Conservation (phyloP, 148 eudicot species). For the Silene conica region DNA sequence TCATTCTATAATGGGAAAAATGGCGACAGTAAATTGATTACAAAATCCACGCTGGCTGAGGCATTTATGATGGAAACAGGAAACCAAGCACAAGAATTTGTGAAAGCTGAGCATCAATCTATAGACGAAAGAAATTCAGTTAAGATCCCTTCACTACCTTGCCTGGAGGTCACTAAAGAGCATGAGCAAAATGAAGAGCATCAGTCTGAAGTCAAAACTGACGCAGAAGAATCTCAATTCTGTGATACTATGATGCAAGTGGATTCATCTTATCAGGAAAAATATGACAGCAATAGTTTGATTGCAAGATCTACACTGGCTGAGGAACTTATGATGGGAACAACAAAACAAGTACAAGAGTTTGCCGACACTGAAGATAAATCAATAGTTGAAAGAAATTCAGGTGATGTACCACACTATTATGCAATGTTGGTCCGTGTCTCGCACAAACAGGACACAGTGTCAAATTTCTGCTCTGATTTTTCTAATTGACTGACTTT, state of each 20-base stretch:
- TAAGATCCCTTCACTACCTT: not conserved
- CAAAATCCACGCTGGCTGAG: conserved; percentile 12
- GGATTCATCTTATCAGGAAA: conserved; percentile 7
- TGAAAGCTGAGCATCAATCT: conserved; percentile 1
- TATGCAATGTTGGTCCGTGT: conserved; percentile 3
- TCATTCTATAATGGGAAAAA: not conserved
- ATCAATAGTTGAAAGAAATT: conserved; percentile 10
- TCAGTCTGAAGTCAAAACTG: conserved; percentile 14
- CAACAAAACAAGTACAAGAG: conserved; percentile 12
- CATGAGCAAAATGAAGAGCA: conserved; percentile 26
- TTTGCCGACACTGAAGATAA: not conserved
- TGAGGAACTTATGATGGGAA: conserved; percentile 11
- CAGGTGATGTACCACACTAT: conserved; percentile 18
- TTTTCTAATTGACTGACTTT: not conserved
- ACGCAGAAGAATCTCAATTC: not conserved
- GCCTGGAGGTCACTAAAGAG: conserved; percentile 17
- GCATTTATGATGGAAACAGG: conserved; percentile 10
- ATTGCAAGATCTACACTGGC: conserved; percentile 8
- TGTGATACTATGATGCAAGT: conserved; percentile 4
- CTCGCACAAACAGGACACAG: not conserved
- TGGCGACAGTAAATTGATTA: not conserved
- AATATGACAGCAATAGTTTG: not conserved
- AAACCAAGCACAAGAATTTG: conserved; percentile 14
- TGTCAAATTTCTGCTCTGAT: not conserved
- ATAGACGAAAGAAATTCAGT: conserved; percentile 17